A percentile compares a stretch with the other conserved stretches of the same genome.
Evolutionary conservation across 306 rosid species (phyloP).

Genomic region (Pyrus communis): DNA sequence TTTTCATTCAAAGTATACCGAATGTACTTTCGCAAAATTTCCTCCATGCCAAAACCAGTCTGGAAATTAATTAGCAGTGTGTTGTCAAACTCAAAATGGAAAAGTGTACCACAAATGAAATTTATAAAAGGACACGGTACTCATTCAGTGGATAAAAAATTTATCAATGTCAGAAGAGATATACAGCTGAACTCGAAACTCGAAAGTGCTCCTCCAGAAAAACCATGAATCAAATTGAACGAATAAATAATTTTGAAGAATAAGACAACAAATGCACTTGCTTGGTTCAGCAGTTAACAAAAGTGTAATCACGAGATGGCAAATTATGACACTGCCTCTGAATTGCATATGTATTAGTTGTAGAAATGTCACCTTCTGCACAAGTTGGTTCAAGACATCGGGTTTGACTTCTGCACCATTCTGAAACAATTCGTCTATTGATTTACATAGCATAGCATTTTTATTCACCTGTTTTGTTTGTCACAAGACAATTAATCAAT

Average conservation of each 20-base stretch:
- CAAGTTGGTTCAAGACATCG: constrained; percentile 51
- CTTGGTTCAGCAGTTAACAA: not conserved
- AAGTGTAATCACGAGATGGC: not conserved
- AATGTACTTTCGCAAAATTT: constrained; percentile 85
- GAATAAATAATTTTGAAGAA: not conserved
- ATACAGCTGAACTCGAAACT: not conserved
- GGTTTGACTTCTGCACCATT: constrained; percentile 51
- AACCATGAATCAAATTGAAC: not conserved
- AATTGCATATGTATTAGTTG: not conserved
- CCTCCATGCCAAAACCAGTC: constrained; percentile 70
- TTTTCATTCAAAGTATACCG: constrained; percentile 83
- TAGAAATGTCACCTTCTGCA: constrained; percentile 47
- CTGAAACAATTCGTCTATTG: constrained; percentile 56
- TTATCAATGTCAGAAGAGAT: not conserved
- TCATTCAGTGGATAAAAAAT: not conserved
- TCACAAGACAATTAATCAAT: not conserved
- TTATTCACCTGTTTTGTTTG: constrained; percentile 48
- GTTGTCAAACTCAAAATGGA: constrained; percentile 15
- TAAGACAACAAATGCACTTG: not conserved
- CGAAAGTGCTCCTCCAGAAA: not conserved
- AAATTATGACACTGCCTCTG: not conserved
- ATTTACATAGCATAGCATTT: constrained; percentile 62
- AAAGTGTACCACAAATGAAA: not conserved
- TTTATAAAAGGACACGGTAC: not conserved
- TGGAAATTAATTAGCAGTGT: constrained; percentile 33